phyloP scores from a whole-genome alignment of 1,284 basidiomycete genomes.

The Paramarasmius palmivorus region DNA sequence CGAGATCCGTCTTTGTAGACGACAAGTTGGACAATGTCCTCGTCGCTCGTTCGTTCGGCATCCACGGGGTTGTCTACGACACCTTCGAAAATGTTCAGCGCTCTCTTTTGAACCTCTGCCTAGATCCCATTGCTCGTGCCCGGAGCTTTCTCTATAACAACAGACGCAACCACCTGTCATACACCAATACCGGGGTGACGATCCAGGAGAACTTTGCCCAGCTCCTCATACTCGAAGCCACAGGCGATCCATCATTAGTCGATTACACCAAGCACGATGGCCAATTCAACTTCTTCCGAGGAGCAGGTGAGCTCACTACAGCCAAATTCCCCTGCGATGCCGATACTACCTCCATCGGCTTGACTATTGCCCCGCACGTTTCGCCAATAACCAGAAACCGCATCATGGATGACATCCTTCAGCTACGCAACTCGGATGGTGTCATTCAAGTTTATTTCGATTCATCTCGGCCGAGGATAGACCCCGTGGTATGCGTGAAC shows the following conservation, averaged over 20 bases:
- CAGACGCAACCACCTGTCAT: conserved; percentile 43
- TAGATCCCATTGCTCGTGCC: conserved; percentile 46
- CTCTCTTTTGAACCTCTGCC: conserved; percentile 45
- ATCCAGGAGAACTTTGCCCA: conserved; percentile 57
- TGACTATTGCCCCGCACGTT: conserved; percentile 34
- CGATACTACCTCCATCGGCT: conserved; percentile 52
- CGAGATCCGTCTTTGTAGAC: conserved; percentile 51
- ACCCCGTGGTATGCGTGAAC: conserved; percentile 56
- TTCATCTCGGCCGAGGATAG: conserved; percentile 47
- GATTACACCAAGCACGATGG: conserved; percentile 28
- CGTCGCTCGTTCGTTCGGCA: conserved; percentile 54
- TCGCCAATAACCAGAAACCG: conserved; percentile 3
- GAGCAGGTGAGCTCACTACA: conserved; percentile 42
- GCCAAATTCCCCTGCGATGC: conserved; percentile 48
- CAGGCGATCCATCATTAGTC: conserved; percentile 41
- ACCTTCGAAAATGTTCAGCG: conserved; percentile 41
- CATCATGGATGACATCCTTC: conserved; percentile 56
- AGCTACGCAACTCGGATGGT: conserved; percentile 48
- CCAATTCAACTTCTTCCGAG: conserved; percentile 58
- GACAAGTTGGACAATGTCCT: conserved; percentile 63
- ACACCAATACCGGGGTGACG: conserved; percentile 41
- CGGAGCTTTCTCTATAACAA: conserved; percentile 21
- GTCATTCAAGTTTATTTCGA: conserved; percentile 59
- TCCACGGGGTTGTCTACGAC: conserved; percentile 55
- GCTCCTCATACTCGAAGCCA: conserved; percentile 57